Conservation (phyloP, 495 filamentous ascomycete genomes). For the Podospora comata region DNA sequence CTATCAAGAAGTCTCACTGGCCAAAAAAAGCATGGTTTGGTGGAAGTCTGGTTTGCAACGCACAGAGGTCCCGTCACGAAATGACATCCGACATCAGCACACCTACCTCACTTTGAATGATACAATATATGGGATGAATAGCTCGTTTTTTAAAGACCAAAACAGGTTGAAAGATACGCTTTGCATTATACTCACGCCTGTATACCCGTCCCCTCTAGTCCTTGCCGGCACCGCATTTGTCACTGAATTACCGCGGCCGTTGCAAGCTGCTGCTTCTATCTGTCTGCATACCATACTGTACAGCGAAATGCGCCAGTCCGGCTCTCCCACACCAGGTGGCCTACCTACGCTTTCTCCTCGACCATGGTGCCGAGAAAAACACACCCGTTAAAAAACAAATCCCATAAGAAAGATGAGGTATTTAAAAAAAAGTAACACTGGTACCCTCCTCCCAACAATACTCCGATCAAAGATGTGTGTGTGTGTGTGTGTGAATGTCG, state of each 20-base stretch:
- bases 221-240: neutral
- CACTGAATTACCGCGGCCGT: slow-evolving; percentile 21
- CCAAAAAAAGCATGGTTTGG: no score
- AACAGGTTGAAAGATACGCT: neutral
- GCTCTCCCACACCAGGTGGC: slow-evolving; percentile 2
- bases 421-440: slow-evolving; percentile 28
- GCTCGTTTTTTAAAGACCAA: neutral
- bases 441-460: slow-evolving; percentile 27
- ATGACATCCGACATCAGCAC: neutral
- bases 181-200: neutral
- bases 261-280: slow-evolving; percentile 35
- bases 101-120: neutral
- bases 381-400: slow-evolving; percentile 18
- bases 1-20: no score
- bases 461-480: slow-evolving; percentile 28
- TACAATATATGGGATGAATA: neutral
- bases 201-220: neutral
- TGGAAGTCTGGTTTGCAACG: no score
- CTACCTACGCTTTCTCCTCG: neutral
- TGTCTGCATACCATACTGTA: slow-evolving; percentile 38
- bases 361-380: slow-evolving; percentile 18
- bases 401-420: slow-evolving; percentile 29
- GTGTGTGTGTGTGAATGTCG: slow-evolving; percentile 6
- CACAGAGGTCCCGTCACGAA: neutral
- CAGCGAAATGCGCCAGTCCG: slow-evolving; percentile 22